A percentile compares a stretch with the other conserved stretches of the same genome.
Evolutionary conservation across 1,139 yeast genomes (phyloP).

Genomic region (Candida tetrigidarum): DNA sequence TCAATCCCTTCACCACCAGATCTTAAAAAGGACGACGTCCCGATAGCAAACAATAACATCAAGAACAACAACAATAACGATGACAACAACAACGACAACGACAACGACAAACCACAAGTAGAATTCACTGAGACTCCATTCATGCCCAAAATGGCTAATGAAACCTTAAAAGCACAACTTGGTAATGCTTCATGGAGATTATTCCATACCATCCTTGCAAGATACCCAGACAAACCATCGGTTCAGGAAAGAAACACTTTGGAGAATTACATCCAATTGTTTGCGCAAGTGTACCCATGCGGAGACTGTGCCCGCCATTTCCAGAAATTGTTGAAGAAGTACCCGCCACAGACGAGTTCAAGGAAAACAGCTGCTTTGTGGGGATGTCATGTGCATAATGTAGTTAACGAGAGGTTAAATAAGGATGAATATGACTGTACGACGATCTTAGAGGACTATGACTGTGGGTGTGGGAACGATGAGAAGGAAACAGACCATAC

Average conservation of each 20-base stretch:
- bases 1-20: background rate
- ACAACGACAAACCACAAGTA: background rate
- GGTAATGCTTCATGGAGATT: constrained; percentile 91
- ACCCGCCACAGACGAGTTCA: constrained; percentile 84
- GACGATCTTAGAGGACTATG: constrained; percentile 83
- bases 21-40: constrained; percentile 2
- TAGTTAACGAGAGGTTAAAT: constrained; percentile 72
- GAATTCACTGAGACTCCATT: constrained; percentile 55
- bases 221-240: constrained; percentile 86
- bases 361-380: constrained; percentile 87
- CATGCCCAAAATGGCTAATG: constrained; percentile 84
- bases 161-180: constrained; percentile 64
- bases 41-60: too few species aligned
- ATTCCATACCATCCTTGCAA: constrained; percentile 87
- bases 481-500: constrained; percentile 50
- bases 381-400: constrained; percentile 96
- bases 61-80: background rate
- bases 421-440: constrained; percentile 84
- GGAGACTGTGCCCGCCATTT: constrained; percentile 97
- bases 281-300: constrained; percentile 86
- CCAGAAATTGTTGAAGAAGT: constrained; percentile 62
- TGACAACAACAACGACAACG: constrained; percentile 2
- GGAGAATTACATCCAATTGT: constrained; percentile 53
- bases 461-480: constrained; percentile 93
- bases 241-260: constrained; percentile 65